Evolutionary conservation across 2,329 filamentous ascomycete species (phyloP), one percentile per base, ranked within the genome.

Genomic region (Falciphora oryzae): DNA sequence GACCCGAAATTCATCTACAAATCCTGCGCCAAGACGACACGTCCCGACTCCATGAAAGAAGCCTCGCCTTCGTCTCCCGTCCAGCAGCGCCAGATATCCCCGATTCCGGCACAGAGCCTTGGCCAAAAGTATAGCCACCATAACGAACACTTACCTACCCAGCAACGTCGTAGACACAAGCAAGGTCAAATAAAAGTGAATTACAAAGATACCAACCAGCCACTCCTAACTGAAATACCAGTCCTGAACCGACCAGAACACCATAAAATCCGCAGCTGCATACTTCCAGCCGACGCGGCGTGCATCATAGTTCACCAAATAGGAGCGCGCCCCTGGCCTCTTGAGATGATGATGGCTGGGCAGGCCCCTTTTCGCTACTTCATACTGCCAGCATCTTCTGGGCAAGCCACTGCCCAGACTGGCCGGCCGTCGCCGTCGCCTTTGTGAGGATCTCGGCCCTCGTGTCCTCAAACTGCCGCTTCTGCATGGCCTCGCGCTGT

Each of bases 401-500:
- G 18, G 77, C 78, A 13, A 76, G 73, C 68, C 73, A 75, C 66
- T 78, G 73, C 31, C 76, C 73, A 14, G 73, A 72, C 65, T 76
- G 73, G 1, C 73, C 75, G 32, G 61, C 61, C 18, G 75, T 73
- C 11, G 73, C 76, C 10, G 75, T 73, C 3, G 77, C 77, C 65
- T 77, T 78, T 59, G 70, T 74, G 8, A 83, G 68, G 38, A 82
- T 71, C 57, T 78, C 77, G 11, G 76, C 76, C 61, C 78, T 76
- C 64, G 79, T 74, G 60, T 76, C 70, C 64, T 84, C 79, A 56
- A 78, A 73, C 27, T 75, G 74, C 68, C 80, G 76, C 67, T 77
- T 78, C 66, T 80, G 78, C 76, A 81, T 78, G 7, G 76, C 77
- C 68, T 82, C 81, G 38, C 77, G 75, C 66, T 83, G 79, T 68